These are phyloP conservation scores for Glaciozyma martinii DNA, from an alignment of 768 basidiomycete species.

Conservation along the genomic window DNA sequence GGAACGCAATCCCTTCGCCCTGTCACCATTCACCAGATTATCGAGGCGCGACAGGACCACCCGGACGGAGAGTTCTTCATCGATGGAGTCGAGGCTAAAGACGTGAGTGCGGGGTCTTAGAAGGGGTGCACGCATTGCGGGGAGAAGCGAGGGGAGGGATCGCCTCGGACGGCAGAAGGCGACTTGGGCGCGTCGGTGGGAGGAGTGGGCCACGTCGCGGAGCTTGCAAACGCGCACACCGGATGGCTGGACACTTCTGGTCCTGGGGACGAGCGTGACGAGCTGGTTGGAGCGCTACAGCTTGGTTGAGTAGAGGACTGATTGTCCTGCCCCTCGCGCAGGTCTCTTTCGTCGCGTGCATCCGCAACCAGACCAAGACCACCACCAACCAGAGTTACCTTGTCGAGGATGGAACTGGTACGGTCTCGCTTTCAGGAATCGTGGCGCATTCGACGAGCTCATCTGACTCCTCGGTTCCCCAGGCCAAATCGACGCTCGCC, in stretches of 20 bases:
- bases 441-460: conserved; percentile 49
- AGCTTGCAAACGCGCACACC: background rate
- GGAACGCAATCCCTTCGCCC: conserved; percentile 52
- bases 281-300: background rate
- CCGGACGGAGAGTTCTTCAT: conserved; percentile 81
- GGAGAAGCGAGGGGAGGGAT: background rate
- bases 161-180: background rate
- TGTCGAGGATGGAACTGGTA: conserved; percentile 78
- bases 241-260: background rate
- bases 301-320: background rate
- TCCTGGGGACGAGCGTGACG: background rate
- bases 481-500: conserved; percentile 41
- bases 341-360: conserved; percentile 67
- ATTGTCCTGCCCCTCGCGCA: conserved; percentile 36
- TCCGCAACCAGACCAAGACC: conserved; percentile 57
- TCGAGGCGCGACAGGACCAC: conserved; percentile 68
- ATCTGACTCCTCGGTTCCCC: background rate
- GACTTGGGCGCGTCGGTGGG: background rate
- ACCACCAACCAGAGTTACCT: conserved; percentile 71
- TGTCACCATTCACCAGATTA: conserved; percentile 66
- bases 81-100: conserved; percentile 69
- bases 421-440: conserved; percentile 41
- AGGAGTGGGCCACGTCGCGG: background rate
- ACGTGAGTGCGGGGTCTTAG: conserved; percentile 46
- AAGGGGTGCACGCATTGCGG: conserved; percentile 4